phyloP scores from a whole-genome alignment of 1,139 yeast genomes.

The Taphrina deformans region DNA sequence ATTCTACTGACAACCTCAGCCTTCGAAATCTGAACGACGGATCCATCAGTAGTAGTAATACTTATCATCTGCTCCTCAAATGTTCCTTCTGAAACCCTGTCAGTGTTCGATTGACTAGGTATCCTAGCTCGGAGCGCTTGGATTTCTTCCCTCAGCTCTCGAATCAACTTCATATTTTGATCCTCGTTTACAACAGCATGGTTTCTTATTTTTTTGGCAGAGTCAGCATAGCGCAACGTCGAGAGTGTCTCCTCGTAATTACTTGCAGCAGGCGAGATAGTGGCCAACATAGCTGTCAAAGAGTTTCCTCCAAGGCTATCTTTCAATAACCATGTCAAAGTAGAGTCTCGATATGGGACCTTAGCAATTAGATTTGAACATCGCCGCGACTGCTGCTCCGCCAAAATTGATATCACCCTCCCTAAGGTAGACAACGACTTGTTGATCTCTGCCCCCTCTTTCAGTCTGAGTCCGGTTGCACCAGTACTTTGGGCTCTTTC shows the following conservation, averaged over 20 bases:
- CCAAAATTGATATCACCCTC: constrained; percentile 64
- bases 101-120: not conserved
- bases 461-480: constrained; percentile 62
- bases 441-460: constrained; percentile 75
- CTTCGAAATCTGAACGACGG: constrained; percentile 31
- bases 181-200: constrained; percentile 41
- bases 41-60: constrained; percentile 38
- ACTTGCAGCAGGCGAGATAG: constrained; percentile 66
- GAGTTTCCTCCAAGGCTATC: constrained; percentile 75
- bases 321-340: constrained; percentile 67
- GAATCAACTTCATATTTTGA: constrained; percentile 42
- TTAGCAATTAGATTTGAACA: constrained; percentile 41
- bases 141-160: constrained; percentile 43
- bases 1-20: constrained; percentile 41
- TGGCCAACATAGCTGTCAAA: constrained; percentile 72
- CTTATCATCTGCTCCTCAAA: constrained; percentile 30
- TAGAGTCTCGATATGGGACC: constrained; percentile 72
- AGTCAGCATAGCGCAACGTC: constrained; percentile 71
- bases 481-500: constrained; percentile 68
- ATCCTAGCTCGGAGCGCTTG: constrained; percentile 38
- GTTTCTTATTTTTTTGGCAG: constrained; percentile 65
- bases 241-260: constrained; percentile 67
- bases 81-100: not conserved
- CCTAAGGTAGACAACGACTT: constrained; percentile 75
- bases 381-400: constrained; percentile 46